Conservation (phyloP, 164 flowering plant species). For the Annona squamosa region DNA sequence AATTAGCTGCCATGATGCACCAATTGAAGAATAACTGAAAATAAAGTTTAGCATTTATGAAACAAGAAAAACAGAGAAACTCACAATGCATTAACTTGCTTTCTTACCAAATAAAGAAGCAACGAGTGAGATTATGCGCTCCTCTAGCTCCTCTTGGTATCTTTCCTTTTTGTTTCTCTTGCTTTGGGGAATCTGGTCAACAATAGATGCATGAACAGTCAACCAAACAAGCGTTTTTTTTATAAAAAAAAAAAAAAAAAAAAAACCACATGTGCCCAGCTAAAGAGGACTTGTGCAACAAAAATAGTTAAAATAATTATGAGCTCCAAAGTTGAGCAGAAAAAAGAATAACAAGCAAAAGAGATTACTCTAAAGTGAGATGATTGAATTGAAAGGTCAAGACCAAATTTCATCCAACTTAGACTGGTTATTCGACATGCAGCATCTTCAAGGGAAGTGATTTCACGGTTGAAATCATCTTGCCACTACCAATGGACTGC, state of each 20-base stretch:
- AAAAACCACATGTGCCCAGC: not conserved
- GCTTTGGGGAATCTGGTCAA: slow-evolving; percentile 59
- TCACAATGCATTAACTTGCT: slow-evolving; percentile 29
- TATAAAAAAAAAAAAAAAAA: too few relatives aligned
- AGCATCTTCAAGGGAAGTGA: not conserved
- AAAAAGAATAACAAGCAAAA: too few relatives aligned
- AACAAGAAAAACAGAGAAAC: not conserved
- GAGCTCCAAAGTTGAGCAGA: not conserved
- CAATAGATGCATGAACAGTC: not conserved
- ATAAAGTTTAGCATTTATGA: not conserved
- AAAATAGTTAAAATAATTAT: too few relatives aligned
- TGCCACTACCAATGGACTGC: too few relatives aligned
- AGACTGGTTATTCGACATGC: not conserved
- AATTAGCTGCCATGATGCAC: not conserved
- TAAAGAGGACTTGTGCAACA: not conserved
- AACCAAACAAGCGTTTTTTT: not conserved
- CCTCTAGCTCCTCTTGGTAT: slow-evolving; percentile 88
- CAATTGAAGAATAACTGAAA: not conserved
- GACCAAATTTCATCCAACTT: not conserved
- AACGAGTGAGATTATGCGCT: slow-evolving; percentile 77
- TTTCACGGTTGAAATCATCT: too few relatives aligned
- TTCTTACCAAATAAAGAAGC: slow-evolving; percentile 96
- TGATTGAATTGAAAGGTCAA: not conserved
- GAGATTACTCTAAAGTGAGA: not conserved
- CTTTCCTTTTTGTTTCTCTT: slow-evolving; percentile 86